Conservation (phyloP, 129 eudicot genomes). For the Heracleum sosnowskyi region DNA sequence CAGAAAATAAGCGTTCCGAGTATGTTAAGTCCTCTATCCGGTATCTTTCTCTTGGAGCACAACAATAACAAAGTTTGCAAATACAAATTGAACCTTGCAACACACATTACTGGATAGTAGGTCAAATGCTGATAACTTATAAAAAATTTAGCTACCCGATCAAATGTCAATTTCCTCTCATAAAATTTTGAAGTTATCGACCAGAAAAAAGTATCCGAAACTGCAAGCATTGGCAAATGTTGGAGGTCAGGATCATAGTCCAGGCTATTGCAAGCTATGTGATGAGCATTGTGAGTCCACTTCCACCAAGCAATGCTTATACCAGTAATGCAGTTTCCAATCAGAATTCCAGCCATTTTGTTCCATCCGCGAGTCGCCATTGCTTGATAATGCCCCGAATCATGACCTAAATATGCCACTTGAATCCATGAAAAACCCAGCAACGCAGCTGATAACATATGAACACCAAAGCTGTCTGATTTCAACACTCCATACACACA, state of each 20-base stretch:
- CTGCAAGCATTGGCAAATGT: constrained; percentile 12
- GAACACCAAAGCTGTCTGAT: constrained; percentile 6
- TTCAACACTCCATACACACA: constrained; percentile 11
- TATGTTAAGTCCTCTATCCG: constrained; percentile 7
- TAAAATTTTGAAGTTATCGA: constrained; percentile 9
- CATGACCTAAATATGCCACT: constrained; percentile 14
- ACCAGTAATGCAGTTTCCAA: constrained; percentile 9
- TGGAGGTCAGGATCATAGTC: constrained; percentile 18
- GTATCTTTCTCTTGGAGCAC: constrained; percentile 1
- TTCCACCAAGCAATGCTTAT: constrained; percentile 16
- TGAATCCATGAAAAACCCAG: constrained; percentile 14
- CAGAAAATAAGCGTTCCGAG: constrained; percentile 6
- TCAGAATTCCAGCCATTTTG: constrained; percentile 11
- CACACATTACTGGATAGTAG: constrained; percentile 14
- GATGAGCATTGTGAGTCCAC: constrained; percentile 14
- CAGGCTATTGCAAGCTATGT: constrained; percentile 14
- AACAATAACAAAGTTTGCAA: constrained; percentile 11
- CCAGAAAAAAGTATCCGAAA: not conserved
- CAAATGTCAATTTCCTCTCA: constrained; percentile 12
- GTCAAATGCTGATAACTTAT: constrained; percentile 12
- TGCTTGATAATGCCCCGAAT: constrained; percentile 17
- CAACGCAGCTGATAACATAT: constrained; percentile 9
- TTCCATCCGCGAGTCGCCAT: constrained; percentile 9
- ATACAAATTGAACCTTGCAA: constrained; percentile 9
- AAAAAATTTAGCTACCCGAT: constrained; percentile 7